Evolutionary conservation across 2,329 filamentous ascomycete genomes (phyloP), one percentile per base, ranked within the genome.

Genomic region (Fusarium irregulare): DNA sequence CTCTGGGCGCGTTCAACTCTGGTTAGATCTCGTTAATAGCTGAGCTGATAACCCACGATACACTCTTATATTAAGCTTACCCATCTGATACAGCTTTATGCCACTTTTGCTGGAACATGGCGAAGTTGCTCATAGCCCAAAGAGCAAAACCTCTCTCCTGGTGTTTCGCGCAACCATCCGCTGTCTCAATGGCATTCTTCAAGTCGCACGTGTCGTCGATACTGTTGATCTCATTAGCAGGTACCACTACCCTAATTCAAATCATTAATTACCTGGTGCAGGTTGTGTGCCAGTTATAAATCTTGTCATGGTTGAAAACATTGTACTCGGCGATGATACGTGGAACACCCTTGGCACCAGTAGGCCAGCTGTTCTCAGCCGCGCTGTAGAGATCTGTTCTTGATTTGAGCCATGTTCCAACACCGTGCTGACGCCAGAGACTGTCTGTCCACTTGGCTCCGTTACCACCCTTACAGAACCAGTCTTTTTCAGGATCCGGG

Each of bases 361-460:
- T 6, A 6, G 53, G 42, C 53, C 53, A 56, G 9, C 8, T 28
- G 23, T 56, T 56, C 28, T 56, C 53, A 2, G 53, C 30, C 18
- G 53, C 18, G 13, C 53, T 56, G 18, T 56, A 56, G 2, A 56
- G 28, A 34, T 56, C 53, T 2, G 53, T 56, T 18, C 53, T 46
- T 21, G 27, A 21, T 8, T 8, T 37, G 4, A 56, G 4, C 53
- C 53, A 56, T 9, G 53, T 56, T n/a, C 53, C 53, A 16, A 56
- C 53, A 30, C 53, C 53, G 21, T 56, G 53, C 13, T 56, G 41
- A 9, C 53, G 53, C 53, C 53, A 56, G 18, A 56, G 53, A 47
- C 13, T 27, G 12, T 25, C 20, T 37, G 53, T 47, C 53, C 53
- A 56, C 23, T 40, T 56, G 21, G 53, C 53, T 28, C 53, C 53